Evolutionary conservation across 1,284 basidiomycete genomes (phyloP).

Genomic region (Cronartium quercuum): DNA sequence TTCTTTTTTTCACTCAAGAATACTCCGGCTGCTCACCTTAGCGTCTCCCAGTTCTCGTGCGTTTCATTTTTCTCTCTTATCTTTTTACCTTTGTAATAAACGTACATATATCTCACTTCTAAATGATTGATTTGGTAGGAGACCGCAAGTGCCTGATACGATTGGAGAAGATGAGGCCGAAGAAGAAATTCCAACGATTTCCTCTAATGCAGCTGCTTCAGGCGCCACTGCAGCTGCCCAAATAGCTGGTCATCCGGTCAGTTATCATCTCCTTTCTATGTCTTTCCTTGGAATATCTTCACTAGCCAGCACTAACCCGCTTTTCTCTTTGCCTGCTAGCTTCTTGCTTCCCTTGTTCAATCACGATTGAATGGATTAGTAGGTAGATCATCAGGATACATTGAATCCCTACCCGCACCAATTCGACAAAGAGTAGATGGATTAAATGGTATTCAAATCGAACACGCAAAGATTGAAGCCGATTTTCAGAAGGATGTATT

Average conservation of each 20-base stretch:
- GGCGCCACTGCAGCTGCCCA: conserved; percentile 42
- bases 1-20: conserved; percentile 13
- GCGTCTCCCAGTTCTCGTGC: conserved; percentile 34
- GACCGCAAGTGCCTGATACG: conserved; percentile 47
- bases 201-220: conserved; percentile 40
- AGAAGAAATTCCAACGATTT: conserved; percentile 46
- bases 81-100: not conserved
- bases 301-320: too few relatives aligned
- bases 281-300: not conserved
- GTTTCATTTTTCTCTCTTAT: not conserved
- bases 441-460: conserved; percentile 35
- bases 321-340: conserved; percentile 11
- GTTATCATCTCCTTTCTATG: not conserved
- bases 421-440: conserved; percentile 35
- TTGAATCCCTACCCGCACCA: conserved; percentile 28
- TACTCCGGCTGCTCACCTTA: conserved; percentile 34
- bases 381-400: conserved; percentile 35
- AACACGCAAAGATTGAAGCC: conserved; percentile 38
- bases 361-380: conserved; percentile 36
- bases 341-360: conserved; percentile 38
- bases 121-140: conserved; percentile 37
- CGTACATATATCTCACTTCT: not conserved
- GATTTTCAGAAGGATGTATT: conserved; percentile 38
- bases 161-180: conserved; percentile 45
- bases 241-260: conserved; percentile 29